phyloP scores from a whole-genome alignment of 192 early-diverging fungal species.

The Rhizophagus sp. region DNA sequence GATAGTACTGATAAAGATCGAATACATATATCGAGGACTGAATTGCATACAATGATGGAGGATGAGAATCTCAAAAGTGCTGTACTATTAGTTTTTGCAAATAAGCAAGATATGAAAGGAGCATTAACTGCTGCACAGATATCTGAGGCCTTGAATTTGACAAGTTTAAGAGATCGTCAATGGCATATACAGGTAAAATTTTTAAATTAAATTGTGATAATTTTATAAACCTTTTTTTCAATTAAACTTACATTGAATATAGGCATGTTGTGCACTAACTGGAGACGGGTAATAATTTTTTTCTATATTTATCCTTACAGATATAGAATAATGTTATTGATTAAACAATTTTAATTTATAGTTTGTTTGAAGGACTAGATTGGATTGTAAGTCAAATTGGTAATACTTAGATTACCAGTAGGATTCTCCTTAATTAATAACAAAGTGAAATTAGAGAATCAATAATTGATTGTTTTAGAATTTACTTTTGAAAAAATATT shows the following conservation, averaged over 20 bases:
- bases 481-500: too few species aligned
- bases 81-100: slow-evolving; percentile 64
- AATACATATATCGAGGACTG: slow-evolving; percentile 60
- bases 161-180: slow-evolving; percentile 61
- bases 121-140: slow-evolving; percentile 63
- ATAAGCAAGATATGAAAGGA: slow-evolving; percentile 70
- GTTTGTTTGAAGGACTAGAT: slow-evolving; percentile 59
- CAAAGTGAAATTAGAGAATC: too few species aligned
- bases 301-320: not conserved
- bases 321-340: not conserved
- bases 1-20: slow-evolving; percentile 68
- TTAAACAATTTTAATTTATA: slow-evolving; percentile 27
- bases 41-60: slow-evolving; percentile 71
- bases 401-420: not conserved
- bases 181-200: slow-evolving; percentile 68
- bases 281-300: slow-evolving; percentile 58
- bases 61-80: slow-evolving; percentile 64
- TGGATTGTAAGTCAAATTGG: slow-evolving; percentile 59
- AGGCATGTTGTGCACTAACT: slow-evolving; percentile 66
- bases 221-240: not conserved
- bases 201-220: not conserved
- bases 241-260: not conserved
- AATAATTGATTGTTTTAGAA: too few species aligned
- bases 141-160: slow-evolving; percentile 59
- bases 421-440: too few species aligned